Percentiles rank a stretch among this genome's conserved stretches.
These are phyloP conservation scores for Apiosordaria backusii DNA, from an alignment of 495 filamentous ascomycete genomes.

Conservation along the genomic window DNA sequence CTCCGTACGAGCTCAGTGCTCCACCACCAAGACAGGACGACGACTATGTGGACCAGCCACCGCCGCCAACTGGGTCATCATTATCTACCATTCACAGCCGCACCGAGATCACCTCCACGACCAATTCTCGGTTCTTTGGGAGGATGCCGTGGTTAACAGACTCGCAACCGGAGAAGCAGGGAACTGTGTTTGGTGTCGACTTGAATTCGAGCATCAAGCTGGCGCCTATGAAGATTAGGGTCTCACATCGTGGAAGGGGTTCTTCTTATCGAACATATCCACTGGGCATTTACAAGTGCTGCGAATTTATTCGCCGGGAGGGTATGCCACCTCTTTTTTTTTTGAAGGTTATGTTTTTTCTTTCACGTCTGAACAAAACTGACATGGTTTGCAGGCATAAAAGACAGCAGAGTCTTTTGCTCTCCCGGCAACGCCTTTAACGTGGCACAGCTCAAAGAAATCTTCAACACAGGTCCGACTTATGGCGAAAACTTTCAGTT, in stretches of 20 bases:
- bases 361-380: neutral
- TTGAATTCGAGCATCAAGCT: slow-evolving; percentile 25
- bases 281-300: slow-evolving; percentile 30
- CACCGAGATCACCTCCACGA: neutral
- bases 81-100: neutral
- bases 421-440: slow-evolving; percentile 25
- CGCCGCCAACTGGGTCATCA: neutral
- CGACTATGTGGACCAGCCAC: slow-evolving; percentile 1
- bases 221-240: slow-evolving; percentile 28
- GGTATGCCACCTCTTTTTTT: too few relatives aligned
- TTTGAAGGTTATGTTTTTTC: neutral
- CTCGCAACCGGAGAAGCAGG: slow-evolving; percentile 6
- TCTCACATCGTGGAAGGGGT: slow-evolving; percentile 28
- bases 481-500: slow-evolving; percentile 31
- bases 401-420: slow-evolving; percentile 23
- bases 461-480: slow-evolving; percentile 22
- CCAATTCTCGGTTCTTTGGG: slow-evolving; percentile 11
- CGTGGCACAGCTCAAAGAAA: slow-evolving; percentile 19
- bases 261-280: slow-evolving; percentile 29
- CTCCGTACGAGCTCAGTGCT: slow-evolving; percentile 16
- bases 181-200: slow-evolving; percentile 26
- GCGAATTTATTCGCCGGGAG: slow-evolving; percentile 28
- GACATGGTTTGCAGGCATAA: slow-evolving; percentile 13
- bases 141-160: slow-evolving; percentile 18
- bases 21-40: neutral